Evolutionary conservation across 306 rosid genomes (phyloP).

Genomic region (Castanospermum australe): DNA sequence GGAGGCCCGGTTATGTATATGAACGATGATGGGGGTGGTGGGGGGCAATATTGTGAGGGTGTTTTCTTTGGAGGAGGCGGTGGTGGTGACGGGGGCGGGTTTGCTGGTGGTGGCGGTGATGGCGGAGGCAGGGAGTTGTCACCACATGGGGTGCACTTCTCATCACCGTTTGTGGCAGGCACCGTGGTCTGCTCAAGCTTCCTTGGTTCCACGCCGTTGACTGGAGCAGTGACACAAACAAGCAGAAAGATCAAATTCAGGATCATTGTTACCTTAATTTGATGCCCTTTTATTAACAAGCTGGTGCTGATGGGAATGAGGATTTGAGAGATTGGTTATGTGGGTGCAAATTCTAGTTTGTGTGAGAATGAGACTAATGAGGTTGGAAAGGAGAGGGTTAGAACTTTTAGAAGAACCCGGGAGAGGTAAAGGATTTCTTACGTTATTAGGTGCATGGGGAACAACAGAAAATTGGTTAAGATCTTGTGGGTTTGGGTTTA

Average conservation of each 20-base stretch:
- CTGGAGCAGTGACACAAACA: constrained; percentile 1
- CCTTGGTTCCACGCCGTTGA: constrained; percentile 33
- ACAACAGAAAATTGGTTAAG: constrained; percentile 8
- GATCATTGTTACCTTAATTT: constrained; percentile 22
- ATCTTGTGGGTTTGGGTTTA: neutral
- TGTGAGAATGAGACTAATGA: neutral
- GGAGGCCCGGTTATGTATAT: constrained; percentile 53
- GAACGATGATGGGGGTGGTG: constrained; percentile 35
- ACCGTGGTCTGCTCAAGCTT: constrained; percentile 35
- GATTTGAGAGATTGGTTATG: neutral
- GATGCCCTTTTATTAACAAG: constrained; percentile 26
- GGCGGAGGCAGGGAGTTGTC: constrained; percentile 11
- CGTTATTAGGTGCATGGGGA: constrained; percentile 60
- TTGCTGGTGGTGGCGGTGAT: constrained; percentile 34
- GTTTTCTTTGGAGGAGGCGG: constrained; percentile 39
- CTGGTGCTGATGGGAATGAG: neutral
- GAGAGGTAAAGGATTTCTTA: constrained; percentile 23
- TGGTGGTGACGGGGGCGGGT: constrained; percentile 38
- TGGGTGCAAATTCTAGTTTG: neutral
- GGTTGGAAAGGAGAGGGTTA: neutral
- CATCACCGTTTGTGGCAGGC: constrained; percentile 1
- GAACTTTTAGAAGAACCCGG: too few relatives aligned
- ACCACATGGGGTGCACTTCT: constrained; percentile 39
- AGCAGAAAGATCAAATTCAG: constrained; percentile 27
- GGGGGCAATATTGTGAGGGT: constrained; percentile 32